phyloP scores from a whole-genome alignment of 768 basidiomycete species.

The Mycena amicta region DNA sequence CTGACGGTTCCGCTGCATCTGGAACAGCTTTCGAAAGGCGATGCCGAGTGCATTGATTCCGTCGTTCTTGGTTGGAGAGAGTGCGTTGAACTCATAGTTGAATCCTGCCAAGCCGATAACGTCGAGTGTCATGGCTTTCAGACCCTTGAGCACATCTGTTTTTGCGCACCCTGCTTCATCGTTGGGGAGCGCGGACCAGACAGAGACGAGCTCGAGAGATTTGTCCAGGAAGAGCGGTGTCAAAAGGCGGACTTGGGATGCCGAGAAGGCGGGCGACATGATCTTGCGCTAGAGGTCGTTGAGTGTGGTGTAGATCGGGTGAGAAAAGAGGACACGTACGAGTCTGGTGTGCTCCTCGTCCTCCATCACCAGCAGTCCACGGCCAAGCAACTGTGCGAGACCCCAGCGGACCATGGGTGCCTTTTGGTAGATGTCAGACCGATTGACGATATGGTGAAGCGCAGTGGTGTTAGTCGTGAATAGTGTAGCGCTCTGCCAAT shows the following conservation, averaged over 20 bases:
- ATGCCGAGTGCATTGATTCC: neutral
- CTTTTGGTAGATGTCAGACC: constrained; percentile 9
- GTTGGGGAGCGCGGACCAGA: constrained; percentile 1
- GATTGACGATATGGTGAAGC: constrained; percentile 1
- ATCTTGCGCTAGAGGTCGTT: neutral
- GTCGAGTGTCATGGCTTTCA: constrained; percentile 55
- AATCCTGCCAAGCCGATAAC: constrained; percentile 15
- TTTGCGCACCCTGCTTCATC: neutral
- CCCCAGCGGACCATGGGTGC: neutral
- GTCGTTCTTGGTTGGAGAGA: constrained; percentile 8
- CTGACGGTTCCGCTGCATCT: neutral
- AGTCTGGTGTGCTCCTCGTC: constrained; percentile 11
- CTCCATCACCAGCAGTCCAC: constrained; percentile 2
- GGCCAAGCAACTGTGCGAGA: neutral
- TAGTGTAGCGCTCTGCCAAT: neutral
- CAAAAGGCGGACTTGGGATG: constrained; percentile 39
- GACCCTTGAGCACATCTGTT: constrained; percentile 50
- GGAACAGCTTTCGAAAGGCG: neutral
- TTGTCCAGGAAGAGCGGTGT: constrained; percentile 41
- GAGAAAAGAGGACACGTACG: neutral
- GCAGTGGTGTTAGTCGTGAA: constrained; percentile 9
- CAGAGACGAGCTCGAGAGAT: constrained; percentile 29
- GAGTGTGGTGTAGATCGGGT: neutral
- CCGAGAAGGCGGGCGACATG: constrained; percentile 41
- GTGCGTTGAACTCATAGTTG: neutral